Base-by-base conservation (phyloP, 495 filamentous ascomycete species). In the Rhypophila decipiens region DNA sequence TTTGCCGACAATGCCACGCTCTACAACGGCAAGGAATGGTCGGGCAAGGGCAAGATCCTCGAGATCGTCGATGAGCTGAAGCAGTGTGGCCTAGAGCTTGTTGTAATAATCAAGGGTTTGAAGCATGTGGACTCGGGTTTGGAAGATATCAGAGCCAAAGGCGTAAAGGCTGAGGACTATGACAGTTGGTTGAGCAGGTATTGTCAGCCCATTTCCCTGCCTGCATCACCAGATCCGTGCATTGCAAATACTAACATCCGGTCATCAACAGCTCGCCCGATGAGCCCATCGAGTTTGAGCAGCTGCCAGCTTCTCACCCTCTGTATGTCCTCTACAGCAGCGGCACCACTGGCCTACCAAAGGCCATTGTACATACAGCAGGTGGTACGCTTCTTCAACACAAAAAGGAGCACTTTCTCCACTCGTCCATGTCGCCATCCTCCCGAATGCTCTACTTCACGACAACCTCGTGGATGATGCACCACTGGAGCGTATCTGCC, bases 401-500 rank as follows among this genome's bases (percentile, higher is more conserved):
- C 63, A 96, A 95, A 67, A 96, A 96, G 59, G 90, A 95, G 61
- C 88, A 91, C 61, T 72, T 81, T 45, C 72, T 96, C 17, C 90
- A 96, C 64, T 85, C 84, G 58, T 83, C 86, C 21, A 80, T 96
- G 53, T 70, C 55, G 22, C 53, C 67, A 2, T 47, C 53, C 20
- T 70, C 68, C 12, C 59, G 67, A 9, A 58, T 76, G 87, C 50
- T 91, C 80, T 67, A 67, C 69, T 95, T 93, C 67, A 95, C 88
- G 60, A 95, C 90, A 2, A 95, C 90, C 2, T 83, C 80, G 23
- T 94, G 90, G 88, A 93, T 95, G 89, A 96, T 95, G 90, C 93
- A 88, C 86, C 90, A 95, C 63, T 95, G 90, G 90, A 80, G 89
- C 36, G 80, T 95, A 17, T 90, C 87, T 4, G 87, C 79, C 0